phyloP scores from a whole-genome alignment of 2,329 filamentous ascomycete genomes.

The Neonectria hederae region DNA sequence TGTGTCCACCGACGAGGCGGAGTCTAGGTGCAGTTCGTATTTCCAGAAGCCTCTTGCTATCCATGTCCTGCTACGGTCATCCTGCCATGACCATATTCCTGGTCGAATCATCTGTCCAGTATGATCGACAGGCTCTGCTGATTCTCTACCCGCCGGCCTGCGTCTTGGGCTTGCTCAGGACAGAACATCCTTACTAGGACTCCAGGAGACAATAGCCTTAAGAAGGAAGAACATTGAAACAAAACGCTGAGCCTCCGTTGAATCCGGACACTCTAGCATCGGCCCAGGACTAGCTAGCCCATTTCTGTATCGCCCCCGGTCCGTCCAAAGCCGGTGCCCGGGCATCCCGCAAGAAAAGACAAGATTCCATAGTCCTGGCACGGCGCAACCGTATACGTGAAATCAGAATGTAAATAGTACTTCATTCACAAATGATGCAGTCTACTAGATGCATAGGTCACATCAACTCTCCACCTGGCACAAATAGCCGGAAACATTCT shows the following conservation, averaged over 20 bases:
- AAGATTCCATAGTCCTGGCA: not conserved
- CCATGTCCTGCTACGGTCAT: conserved; percentile 1
- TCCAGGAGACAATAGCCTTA: not conserved
- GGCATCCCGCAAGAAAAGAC: not conserved
- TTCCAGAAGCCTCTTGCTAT: conserved; percentile 7
- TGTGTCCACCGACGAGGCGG: conserved; percentile 16
- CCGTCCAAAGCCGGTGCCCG: not conserved
- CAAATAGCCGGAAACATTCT: not conserved
- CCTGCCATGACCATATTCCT: not conserved
- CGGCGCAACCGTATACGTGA: not conserved
- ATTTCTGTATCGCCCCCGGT: not conserved
- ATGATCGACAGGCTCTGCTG: not conserved
- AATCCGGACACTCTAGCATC: not conserved
- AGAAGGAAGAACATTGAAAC: not conserved
- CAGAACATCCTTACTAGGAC: not conserved
- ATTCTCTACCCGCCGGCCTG: conserved; percentile 7
- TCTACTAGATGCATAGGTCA: not conserved
- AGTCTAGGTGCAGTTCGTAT: conserved; percentile 3
- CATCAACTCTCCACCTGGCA: not conserved
- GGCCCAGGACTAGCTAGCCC: conserved; percentile 12
- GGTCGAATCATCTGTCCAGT: not conserved
- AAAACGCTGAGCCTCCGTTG: not conserved
- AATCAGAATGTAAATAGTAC: not conserved
- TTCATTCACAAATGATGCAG: not conserved
- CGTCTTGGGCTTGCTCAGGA: not conserved